Evolutionary conservation across 495 filamentous ascomycete genomes (phyloP).

Genomic region (Xylaria intraflava): DNA sequence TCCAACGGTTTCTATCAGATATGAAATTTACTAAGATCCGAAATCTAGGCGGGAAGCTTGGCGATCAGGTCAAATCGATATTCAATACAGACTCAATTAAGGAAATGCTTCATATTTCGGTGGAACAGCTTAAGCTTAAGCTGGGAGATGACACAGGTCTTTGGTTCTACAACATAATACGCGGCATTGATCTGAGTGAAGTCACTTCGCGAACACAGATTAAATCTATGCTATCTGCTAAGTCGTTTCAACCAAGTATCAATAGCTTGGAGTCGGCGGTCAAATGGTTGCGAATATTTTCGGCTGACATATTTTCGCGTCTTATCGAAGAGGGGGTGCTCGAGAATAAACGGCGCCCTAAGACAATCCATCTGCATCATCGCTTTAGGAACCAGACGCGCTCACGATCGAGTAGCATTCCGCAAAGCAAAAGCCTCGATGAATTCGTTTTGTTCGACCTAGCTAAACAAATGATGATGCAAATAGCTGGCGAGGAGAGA

Average conservation of each 20-base stretch:
- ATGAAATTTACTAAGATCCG: constrained; percentile 97
- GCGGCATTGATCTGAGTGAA: constrained; percentile 80
- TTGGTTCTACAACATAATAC: constrained; percentile 82
- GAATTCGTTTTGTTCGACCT: constrained; percentile 70
- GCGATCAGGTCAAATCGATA: constrained; percentile 67
- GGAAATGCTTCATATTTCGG: constrained; percentile 63
- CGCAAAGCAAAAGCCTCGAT: constrained; percentile 63
- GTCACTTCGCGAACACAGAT: constrained; percentile 89
- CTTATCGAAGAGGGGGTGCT: constrained; percentile 87
- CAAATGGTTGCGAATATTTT: constrained; percentile 88
- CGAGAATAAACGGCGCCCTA: constrained; percentile 81
- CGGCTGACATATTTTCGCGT: constrained; percentile 83
- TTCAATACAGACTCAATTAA: constrained; percentile 78
- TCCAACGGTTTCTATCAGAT: constrained; percentile 68
- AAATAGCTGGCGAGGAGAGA: constrained; percentile 67
- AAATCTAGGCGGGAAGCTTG: constrained; percentile 93
- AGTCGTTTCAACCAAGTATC: constrained; percentile 85
- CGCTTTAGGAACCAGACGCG: constrained; percentile 62
- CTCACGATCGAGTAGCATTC: constrained; percentile 69
- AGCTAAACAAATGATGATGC: constrained; percentile 65
- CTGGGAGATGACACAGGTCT: constrained; percentile 79
- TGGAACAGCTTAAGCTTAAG: constrained; percentile 72
- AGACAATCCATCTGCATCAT: constrained; percentile 76
- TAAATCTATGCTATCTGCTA: constrained; percentile 97
- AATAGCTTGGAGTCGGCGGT: constrained; percentile 71